Base-by-base conservation (phyloP, 2,329 filamentous ascomycete species). In the Zarea fungicola region DNA sequence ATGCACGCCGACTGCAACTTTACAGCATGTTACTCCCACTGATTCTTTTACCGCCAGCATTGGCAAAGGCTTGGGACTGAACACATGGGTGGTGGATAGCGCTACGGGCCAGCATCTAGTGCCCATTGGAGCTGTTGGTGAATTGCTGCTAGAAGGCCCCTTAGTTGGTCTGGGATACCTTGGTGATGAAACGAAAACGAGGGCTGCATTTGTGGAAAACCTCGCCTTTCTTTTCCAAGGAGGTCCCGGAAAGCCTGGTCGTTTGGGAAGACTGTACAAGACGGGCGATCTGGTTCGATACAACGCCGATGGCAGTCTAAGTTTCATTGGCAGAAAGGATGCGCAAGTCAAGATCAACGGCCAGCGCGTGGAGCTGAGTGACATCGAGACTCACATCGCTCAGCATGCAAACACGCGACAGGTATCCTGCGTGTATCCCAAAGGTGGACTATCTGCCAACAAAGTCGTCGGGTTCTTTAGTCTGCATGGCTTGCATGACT, bases 301-400 rank as follows among this genome's bases (percentile, higher is more conserved):
- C 29, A 61, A 69, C 34, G 55, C 59, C 0, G 66, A 76, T 32
- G 70, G 72, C 0, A 59, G 59, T 7, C 55, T 78, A 6, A 57
- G 64, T 0, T 77, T 71, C 35, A 50, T 77, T 16, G 75, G 76
- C n/a, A 68, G 80, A 14, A 80, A 79, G 52, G 80, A 84, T 54
- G 70, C 70, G 0, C 80, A 83, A 56, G 70, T 83, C 39, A 84
- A 84, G 58, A 62, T 84, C 6, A 70, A 74, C 11, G 83, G 83
- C 14, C 81, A 75, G 50, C 63, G 78, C 23, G 68, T 81, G 34
- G 83, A 78, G 61, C 66, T 78, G 4, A 59, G 53, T 0, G 65
- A 67, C 18, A 51, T 65, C 4, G 62, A 64, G 10, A 22, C 11
- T 26, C 36, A 26, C 11, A 23, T 40, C 11, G 5, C 36, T 9